These are phyloP conservation scores for Apiotrichum montevideense DNA, from an alignment of 1,284 basidiomycete species.

Conservation along the genomic window DNA sequence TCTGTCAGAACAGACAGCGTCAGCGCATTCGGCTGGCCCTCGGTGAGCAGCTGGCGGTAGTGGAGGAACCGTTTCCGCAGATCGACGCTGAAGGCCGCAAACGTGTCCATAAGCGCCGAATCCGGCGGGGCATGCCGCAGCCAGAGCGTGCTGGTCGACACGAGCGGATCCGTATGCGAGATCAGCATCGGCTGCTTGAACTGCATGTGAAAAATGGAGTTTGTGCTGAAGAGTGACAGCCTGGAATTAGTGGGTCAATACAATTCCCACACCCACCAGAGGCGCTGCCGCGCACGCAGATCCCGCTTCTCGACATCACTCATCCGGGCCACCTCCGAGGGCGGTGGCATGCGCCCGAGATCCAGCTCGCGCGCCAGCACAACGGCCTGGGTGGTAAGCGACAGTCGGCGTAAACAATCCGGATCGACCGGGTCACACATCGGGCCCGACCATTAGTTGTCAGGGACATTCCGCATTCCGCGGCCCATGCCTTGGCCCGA, in stretches of 20 bases:
- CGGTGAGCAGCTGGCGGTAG: slow-evolving; percentile 29
- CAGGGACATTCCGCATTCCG: too few relatives aligned
- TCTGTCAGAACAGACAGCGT: slow-evolving; percentile 28
- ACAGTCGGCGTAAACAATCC: too few relatives aligned
- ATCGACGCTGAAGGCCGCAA: slow-evolving; percentile 29
- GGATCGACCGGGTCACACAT: too few relatives aligned
- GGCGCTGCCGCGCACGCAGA: slow-evolving; percentile 24
- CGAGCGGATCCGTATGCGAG: slow-evolving; percentile 27
- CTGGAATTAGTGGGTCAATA: slow-evolving; percentile 13
- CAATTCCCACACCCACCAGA: slow-evolving; percentile 34
- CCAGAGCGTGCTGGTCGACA: slow-evolving; percentile 23
- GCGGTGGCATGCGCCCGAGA: slow-evolving; percentile 23
- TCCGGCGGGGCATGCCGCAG: slow-evolving; percentile 24
- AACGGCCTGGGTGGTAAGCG: slow-evolving; percentile 19
- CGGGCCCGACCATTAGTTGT: too few relatives aligned
- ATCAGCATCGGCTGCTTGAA: slow-evolving; percentile 38
- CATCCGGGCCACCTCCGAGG: slow-evolving; percentile 17
- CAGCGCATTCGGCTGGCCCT: slow-evolving; percentile 21
- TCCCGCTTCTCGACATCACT: slow-evolving; percentile 16
- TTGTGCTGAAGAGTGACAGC: slow-evolving; percentile 33
- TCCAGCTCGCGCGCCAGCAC: slow-evolving; percentile 33
- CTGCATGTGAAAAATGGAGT: slow-evolving; percentile 39
- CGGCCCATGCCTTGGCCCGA: too few relatives aligned
- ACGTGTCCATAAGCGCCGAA: slow-evolving; percentile 24
- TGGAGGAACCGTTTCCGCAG: slow-evolving; percentile 30